phyloP scores from a whole-genome alignment of 352 stramenopile genomes.

The Phytophthora cactorum region DNA sequence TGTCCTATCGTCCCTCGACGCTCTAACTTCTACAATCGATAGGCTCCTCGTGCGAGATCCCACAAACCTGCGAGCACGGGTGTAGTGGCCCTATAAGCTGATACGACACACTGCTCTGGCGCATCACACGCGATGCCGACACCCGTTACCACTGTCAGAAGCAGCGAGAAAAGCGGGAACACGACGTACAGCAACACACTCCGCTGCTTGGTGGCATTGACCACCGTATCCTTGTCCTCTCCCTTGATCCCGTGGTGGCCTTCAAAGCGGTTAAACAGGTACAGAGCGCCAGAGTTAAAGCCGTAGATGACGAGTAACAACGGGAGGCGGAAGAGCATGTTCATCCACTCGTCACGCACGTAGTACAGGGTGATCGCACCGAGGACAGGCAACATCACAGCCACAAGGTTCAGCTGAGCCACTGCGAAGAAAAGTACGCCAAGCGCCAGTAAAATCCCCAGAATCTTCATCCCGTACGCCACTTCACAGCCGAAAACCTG shows the following conservation, averaged over 20 bases:
- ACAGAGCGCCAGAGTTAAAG: conserved; percentile 71
- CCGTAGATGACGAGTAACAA: conserved; percentile 72
- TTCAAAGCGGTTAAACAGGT: conserved; percentile 55
- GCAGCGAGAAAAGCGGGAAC: conserved; percentile 69
- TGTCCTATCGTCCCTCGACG: conserved; percentile 11
- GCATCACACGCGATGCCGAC: conserved; percentile 80
- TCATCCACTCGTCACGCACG: conserved; percentile 78
- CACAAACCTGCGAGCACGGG: conserved; percentile 44
- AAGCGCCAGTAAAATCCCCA: conserved; percentile 50
- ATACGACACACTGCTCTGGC: conserved; percentile 60
- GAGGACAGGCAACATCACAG: conserved; percentile 56
- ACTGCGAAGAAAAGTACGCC: conserved; percentile 60
- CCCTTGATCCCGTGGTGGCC: conserved; percentile 22
- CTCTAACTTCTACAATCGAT: conserved; percentile 53
- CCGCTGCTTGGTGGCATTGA: conserved; percentile 40
- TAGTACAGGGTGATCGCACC: conserved; percentile 62
- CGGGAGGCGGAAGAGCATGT: conserved; percentile 78
- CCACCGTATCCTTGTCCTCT: conserved; percentile 22
- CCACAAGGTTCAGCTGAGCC: conserved; percentile 69
- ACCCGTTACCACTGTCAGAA: conserved; percentile 63
- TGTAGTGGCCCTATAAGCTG: conserved; percentile 39
- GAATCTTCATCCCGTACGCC: conserved; percentile 73
- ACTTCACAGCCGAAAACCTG: conserved; percentile 74
- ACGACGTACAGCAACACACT: conserved; percentile 56
- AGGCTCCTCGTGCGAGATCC: conserved; percentile 49